Base-by-base conservation (phyloP, 1,284 basidiomycete species). In the Trichosporon faecale region DNA sequence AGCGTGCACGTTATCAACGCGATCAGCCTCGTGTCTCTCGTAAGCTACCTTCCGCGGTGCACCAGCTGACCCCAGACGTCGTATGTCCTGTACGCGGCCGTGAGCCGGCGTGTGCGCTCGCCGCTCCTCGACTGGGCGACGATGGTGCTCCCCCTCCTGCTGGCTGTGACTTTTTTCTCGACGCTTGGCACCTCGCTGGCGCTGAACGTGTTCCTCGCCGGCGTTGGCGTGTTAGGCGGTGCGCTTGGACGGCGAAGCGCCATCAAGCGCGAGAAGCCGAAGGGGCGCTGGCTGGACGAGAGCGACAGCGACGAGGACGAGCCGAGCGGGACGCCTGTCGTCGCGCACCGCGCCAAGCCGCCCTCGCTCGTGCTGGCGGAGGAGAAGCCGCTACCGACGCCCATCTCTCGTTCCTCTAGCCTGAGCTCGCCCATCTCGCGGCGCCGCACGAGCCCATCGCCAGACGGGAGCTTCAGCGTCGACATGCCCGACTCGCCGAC, bases 161-260 rank as follows among this genome's bases (percentile, higher is more conserved):
- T 94, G 2, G 90, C 89, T 1, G 88, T 95, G 81, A 97, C 95
- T 0, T 67, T 91, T 29, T 90, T 91, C 73, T 89, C 93, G 0
- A 80, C 86, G 21, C 29, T 18, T 5, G 40, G 44, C 11, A 82
- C 84, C 6, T 89, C 93, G 0, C 72, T 85, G 0, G 65, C 85
- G 0, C 85, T 94, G 57, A 88, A 88, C 55, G 60, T 86, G 0
- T 69, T 87, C 1, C 79, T 94, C 1, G 46, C 61, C 1, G 40
- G 63, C n/a, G 46, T 67, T 0, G 63, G 70, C 3, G 52, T 61
- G 2, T 25, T 70, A 1, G 57, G 29, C 57, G 57, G 57, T 4
- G 57, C 57, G 16, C 44, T 69, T 5, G 64, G 68, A 4, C 21
- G 52, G 29, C 52, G 33, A 9, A 2, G 16, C 55, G 46, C 33